A percentile compares a stretch with the other conserved stretches of the same genome.
phyloP scores from a whole-genome alignment of 192 early-diverging fungal species.

The Coemansia sp. region DNA sequence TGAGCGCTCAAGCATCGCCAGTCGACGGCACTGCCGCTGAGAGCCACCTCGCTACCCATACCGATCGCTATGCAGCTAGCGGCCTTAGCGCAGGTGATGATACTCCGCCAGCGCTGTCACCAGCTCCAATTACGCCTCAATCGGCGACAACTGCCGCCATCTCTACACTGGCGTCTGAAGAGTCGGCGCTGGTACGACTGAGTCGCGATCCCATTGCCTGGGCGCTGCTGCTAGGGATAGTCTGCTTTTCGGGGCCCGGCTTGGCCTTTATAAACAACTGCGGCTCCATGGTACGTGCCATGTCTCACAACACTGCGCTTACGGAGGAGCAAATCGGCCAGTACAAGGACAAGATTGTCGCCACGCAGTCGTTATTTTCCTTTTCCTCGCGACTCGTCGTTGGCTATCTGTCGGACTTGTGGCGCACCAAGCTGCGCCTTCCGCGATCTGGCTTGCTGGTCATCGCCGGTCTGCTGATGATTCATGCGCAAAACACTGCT shows the following conservation, averaged over 20 bases:
- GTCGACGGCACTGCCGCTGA: neutral
- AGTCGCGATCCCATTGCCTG: conserved; percentile 36
- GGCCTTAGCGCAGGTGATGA: neutral
- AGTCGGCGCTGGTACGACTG: conserved; percentile 21
- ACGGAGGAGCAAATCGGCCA: conserved; percentile 36
- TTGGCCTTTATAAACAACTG: conserved; percentile 58
- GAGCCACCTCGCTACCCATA: neutral
- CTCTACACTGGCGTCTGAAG: neutral
- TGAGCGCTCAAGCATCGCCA: neutral
- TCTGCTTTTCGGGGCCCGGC: conserved; percentile 49
- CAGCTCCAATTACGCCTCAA: neutral
- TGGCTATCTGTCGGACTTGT: conserved; percentile 52
- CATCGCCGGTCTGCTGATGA: conserved; percentile 35
- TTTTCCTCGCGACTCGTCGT: conserved; percentile 40
- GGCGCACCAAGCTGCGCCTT: conserved; percentile 44
- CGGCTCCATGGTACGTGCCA: conserved; percentile 52
- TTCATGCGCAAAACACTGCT: conserved; percentile 37
- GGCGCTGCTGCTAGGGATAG: conserved; percentile 45
- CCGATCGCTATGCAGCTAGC: neutral
- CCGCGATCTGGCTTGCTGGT: conserved; percentile 47
- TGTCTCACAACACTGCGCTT: conserved; percentile 32
- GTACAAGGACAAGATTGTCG: conserved; percentile 53
- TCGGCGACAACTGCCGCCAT: neutral
- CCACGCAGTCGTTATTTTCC: conserved; percentile 57
- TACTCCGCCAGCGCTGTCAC: neutral